Conservation (phyloP, 129 eudicot genomes). For the Artemisia annua region DNA sequence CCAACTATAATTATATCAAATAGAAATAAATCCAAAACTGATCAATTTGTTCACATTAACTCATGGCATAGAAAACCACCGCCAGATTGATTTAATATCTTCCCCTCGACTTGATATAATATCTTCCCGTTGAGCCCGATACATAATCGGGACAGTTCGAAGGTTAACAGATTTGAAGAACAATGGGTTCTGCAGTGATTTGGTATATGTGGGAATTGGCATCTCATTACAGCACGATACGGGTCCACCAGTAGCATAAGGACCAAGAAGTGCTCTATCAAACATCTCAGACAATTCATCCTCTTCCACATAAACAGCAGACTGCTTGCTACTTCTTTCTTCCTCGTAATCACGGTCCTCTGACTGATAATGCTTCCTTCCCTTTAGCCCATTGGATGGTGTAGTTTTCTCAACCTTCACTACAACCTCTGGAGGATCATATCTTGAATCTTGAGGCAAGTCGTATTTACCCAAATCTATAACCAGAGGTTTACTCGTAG, state of each 20-base stretch:
- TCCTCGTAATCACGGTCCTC: constrained; percentile 52
- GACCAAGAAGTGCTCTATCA: constrained; percentile 63
- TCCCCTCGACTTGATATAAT: too few relatives aligned
- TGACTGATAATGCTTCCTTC: constrained; percentile 58
- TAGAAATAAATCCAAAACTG: too few relatives aligned
- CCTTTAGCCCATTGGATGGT: constrained; percentile 40
- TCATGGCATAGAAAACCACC: too few relatives aligned
- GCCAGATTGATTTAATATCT: too few relatives aligned
- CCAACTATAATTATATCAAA: too few relatives aligned
- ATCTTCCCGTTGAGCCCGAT: too few relatives aligned
- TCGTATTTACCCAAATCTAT: constrained; percentile 68
- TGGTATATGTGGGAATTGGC: constrained; percentile 8
- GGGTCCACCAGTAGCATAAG: constrained; percentile 26
- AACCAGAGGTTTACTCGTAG: constrained; percentile 45
- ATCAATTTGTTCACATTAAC: too few relatives aligned
- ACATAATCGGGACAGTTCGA: too few relatives aligned
- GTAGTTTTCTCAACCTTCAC: constrained; percentile 47
- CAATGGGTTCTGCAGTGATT: constrained; percentile 20
- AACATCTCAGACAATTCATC: constrained; percentile 68
- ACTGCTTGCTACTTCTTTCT: constrained; percentile 76
- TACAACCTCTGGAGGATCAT: constrained; percentile 18
- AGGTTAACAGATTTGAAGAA: too few relatives aligned
- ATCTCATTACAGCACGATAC: constrained; percentile 16
- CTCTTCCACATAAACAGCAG: constrained; percentile 57
- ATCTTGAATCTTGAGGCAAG: constrained; percentile 49